phyloP scores from a whole-genome alignment of 179 eudicot species.

The Amaranthus tricolor region DNA sequence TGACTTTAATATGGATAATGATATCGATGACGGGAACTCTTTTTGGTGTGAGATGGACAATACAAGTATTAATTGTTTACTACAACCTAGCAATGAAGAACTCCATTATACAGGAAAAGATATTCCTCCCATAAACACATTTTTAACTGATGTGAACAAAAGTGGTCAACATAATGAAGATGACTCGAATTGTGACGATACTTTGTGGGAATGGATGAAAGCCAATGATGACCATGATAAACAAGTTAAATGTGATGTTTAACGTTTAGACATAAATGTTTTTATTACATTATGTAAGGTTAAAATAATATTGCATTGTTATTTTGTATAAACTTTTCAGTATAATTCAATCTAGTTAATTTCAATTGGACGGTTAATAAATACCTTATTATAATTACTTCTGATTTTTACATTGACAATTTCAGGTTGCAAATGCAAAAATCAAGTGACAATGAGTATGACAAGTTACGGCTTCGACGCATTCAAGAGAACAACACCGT shows the following conservation, averaged over 20 bases:
- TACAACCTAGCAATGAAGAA: neutral
- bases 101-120: neutral
- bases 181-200: neutral
- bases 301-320: no score
- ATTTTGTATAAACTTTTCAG: no score
- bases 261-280: conserved; percentile 2
- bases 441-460: conserved; percentile 1
- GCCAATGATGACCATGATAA: no score
- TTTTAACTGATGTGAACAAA: neutral
- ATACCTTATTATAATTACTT: neutral
- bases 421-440: neutral
- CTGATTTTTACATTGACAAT: neutral
- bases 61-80: no score
- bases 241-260: no score
- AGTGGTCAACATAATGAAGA: neutral
- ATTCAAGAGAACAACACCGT: neutral
- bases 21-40: no score
- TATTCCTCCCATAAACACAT: neutral
- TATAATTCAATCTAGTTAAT: no score
- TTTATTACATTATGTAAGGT: no score
- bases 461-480: neutral
- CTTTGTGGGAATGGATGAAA: no score
- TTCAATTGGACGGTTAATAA: no score
- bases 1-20: neutral
- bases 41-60: neutral